A percentile compares a stretch with the other conserved stretches of the same genome.
Evolutionary conservation across 805 yeast genomes (phyloP).

Genomic region (Pichia insulana): DNA sequence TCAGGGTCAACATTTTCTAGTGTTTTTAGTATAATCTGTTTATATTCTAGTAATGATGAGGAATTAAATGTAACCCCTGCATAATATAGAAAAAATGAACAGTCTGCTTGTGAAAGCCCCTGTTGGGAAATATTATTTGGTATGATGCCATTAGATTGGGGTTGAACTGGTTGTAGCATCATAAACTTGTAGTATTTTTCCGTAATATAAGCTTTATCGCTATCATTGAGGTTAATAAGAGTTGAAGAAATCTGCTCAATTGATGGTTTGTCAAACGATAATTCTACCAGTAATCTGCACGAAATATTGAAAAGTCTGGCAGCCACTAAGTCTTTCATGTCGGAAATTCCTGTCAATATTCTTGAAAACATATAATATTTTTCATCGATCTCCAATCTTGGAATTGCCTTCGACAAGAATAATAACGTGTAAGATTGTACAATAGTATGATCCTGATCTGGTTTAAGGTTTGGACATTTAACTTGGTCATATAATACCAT

Average conservation of each 20-base stretch:
- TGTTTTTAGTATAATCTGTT: constrained; percentile 35
- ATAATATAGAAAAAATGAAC: constrained; percentile 53
- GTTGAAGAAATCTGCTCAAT: constrained; percentile 28
- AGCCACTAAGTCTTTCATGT: constrained; percentile 20
- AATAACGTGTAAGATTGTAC: constrained; percentile 57
- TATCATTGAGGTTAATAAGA: constrained; percentile 18
- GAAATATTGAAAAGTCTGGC: constrained; percentile 58
- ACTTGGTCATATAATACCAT: constrained; percentile 56
- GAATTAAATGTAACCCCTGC: constrained; percentile 57
- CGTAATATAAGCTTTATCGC: constrained; percentile 39
- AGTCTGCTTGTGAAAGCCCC: constrained; percentile 52
- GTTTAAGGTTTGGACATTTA: constrained; percentile 39
- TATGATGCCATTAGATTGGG: constrained; percentile 29
- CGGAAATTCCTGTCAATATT: constrained; percentile 39
- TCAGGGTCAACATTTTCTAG: constrained; percentile 31
- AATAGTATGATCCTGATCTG: constrained; percentile 34
- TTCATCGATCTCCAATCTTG: constrained; percentile 36
- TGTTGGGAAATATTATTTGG: constrained; percentile 46
- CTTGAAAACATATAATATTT: constrained; percentile 37
- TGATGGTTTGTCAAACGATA: constrained; percentile 24
- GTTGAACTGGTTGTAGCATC: constrained; percentile 40
- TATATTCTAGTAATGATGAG: constrained; percentile 36
- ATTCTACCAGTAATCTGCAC: constrained; percentile 37
- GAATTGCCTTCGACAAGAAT: constrained; percentile 61
- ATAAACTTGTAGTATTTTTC: constrained; percentile 47